Base-by-base conservation (phyloP, 306 rosid species). In the Vigna angularis region DNA sequence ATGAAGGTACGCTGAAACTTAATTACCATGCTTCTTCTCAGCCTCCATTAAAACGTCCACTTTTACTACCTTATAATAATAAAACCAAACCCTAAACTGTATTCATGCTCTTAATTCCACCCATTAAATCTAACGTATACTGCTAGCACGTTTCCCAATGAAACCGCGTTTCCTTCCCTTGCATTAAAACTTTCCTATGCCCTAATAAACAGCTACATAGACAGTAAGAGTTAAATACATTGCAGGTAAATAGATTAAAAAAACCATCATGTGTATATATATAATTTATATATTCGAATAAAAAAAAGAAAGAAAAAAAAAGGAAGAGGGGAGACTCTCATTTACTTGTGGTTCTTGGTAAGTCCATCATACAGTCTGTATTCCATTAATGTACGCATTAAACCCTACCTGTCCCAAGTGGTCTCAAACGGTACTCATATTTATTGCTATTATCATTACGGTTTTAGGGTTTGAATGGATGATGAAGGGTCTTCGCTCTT, bases 381-480 rank as follows among this genome's bases (percentile, higher is more conserved):
- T 87, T 82, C 81, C 90, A 89, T 90, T 83, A 90, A 90, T 87
- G 91, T 64, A 81, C 17, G 87, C 89, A 86, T 88, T 93, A 80
- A 89, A 87, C 89, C 81, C 80, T 71, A 88, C 92, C 94, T 89
- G 89, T 66, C 87, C 74, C 87, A 81, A 81, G 88, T 88, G 91
- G 85, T 85, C 87, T 85, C 91, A 71, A 82, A 79, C 78, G 74
- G 73, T 72, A 73, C 83, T 73, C 88, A 67, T 74, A 88, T 85
- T 83, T 90, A 85, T 81, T 89, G 88, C 82, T 34, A 45, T 69
- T 76, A 81, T 81, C 79, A 68, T 74, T 78, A 79, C 74, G 67
- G 40, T 73, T 53, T 67, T 84, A 81, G 85, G 81, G 81, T 73
- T 86, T 7, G 49, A 73, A 47, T 7, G 49, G 69, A 47, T 42